These are phyloP conservation scores for Termitomyces eurrhizus DNA, from an alignment of 768 basidiomycete genomes.

Conservation along the genomic window DNA sequence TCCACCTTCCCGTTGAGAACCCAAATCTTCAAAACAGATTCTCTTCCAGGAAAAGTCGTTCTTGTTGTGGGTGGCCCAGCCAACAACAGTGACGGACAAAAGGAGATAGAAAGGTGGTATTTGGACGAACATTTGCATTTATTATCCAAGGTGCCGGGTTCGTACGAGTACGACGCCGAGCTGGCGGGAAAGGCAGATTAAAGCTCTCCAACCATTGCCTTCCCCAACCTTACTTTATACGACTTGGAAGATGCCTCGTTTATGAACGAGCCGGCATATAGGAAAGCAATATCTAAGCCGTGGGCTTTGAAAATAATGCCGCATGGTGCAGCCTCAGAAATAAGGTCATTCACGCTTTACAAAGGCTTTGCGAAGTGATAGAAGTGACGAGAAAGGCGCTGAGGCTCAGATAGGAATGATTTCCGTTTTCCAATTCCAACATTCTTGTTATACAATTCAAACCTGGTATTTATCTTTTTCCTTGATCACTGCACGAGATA, in stretches of 20 bases:
- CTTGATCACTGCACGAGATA: not conserved
- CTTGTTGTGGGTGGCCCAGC: constrained; percentile 15
- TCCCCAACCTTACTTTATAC: constrained; percentile 11
- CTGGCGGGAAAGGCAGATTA: constrained; percentile 13
- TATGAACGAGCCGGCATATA: constrained; percentile 4
- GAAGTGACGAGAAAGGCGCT: not conserved
- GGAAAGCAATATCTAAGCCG: constrained; percentile 8
- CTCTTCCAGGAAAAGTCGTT: constrained; percentile 15
- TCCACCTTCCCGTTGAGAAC: constrained; percentile 13
- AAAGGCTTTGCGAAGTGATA: constrained; percentile 9
- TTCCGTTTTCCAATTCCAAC: no score
- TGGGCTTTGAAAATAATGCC: constrained; percentile 8
- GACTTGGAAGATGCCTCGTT: constrained; percentile 13
- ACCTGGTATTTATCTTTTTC: not conserved
- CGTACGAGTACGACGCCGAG: constrained; percentile 21
- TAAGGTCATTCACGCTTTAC: constrained; percentile 11
- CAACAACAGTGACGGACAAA: constrained; percentile 15
- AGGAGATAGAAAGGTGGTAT: constrained; percentile 28
- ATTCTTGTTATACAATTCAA: not conserved
- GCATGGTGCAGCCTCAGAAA: not conserved
- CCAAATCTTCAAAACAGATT: constrained; percentile 3
- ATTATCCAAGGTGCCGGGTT: constrained; percentile 27
- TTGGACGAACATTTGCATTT: constrained; percentile 24
- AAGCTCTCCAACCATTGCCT: not conserved
- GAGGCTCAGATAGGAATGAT: not conserved